These are phyloP conservation scores for Globisporangium spinosum DNA, from an alignment of 352 stramenopile genomes.

Conservation along the genomic window DNA sequence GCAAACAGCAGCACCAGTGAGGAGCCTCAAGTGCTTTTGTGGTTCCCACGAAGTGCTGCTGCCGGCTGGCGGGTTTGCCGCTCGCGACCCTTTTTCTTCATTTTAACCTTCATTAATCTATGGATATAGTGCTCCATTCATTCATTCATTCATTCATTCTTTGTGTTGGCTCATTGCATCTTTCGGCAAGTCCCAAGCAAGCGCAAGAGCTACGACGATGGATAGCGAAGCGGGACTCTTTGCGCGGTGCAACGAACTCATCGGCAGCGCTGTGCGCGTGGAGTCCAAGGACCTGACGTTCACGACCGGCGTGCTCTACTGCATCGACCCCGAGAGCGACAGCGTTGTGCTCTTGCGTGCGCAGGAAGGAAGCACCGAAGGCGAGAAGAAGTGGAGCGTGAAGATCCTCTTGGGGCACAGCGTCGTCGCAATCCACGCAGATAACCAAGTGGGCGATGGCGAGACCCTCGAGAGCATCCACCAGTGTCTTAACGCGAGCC, in stretches of 20 bases:
- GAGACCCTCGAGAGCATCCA: constrained; percentile 11
- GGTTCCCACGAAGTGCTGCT: background rate
- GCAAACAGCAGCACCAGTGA: background rate
- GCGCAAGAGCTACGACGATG: background rate
- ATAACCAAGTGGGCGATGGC: background rate
- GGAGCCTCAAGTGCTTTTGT: background rate
- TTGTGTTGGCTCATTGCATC: background rate
- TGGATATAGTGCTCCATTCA: constrained; percentile 20
- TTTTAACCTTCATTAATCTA: constrained; percentile 21
- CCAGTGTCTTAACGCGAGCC: background rate
- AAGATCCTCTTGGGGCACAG: constrained; percentile 14
- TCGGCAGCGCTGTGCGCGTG: constrained; percentile 36
- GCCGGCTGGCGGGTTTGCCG: background rate
- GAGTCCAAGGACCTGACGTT: constrained; percentile 33
- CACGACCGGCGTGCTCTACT: constrained; percentile 42
- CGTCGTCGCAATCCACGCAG: constrained; percentile 4
- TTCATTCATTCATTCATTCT: background rate
- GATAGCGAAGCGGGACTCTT: constrained; percentile 29
- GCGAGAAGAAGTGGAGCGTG: background rate
- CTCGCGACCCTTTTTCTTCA: constrained; percentile 9
- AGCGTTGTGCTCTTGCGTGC: constrained; percentile 40
- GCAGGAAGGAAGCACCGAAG: constrained; percentile 19
- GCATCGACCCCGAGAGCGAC: constrained; percentile 52
- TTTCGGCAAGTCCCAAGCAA: background rate
- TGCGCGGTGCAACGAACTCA: constrained; percentile 22